Evolutionary conservation across 805 yeast genomes (phyloP).

Genomic region (Ogataea minuta): DNA sequence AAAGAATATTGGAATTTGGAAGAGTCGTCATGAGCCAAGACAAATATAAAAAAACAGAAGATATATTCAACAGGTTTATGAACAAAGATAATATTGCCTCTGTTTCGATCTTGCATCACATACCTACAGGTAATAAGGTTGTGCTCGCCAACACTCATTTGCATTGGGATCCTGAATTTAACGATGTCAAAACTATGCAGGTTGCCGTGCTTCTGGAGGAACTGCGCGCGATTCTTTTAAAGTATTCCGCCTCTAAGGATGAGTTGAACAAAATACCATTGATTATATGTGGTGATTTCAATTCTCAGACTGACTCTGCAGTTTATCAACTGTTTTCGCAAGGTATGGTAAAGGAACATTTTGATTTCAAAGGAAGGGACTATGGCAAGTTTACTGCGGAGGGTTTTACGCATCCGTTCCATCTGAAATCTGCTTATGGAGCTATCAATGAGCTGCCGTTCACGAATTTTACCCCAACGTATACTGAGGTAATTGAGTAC

Average conservation of each 20-base stretch:
- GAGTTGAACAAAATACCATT: constrained; percentile 56
- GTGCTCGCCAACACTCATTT: constrained; percentile 88
- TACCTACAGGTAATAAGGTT: constrained; percentile 66
- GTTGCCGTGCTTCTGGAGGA: constrained; percentile 90
- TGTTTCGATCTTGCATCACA: constrained; percentile 70
- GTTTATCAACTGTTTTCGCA: constrained; percentile 86
- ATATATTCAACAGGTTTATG: constrained; percentile 93
- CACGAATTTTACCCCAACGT: constrained; percentile 91
- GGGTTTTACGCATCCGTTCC: constrained; percentile 79
- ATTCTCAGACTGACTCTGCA: constrained; percentile 82
- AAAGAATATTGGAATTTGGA: constrained; percentile 78
- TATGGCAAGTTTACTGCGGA: constrained; percentile 90
- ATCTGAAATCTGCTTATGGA: constrained; percentile 81
- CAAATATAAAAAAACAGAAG: constrained; percentile 88
- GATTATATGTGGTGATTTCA: constrained; percentile 92
- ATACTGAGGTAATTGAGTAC: constrained; percentile 91
- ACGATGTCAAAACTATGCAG: constrained; percentile 95
- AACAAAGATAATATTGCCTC: constrained; percentile 92
- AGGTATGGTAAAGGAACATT: constrained; percentile 76
- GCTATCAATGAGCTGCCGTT: constrained; percentile 87
- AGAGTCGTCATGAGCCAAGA: constrained; percentile 76
- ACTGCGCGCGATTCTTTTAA: constrained; percentile 62
- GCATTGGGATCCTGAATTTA: constrained; percentile 97
- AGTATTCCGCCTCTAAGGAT: constrained; percentile 31
- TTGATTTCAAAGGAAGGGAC: constrained; percentile 79